phyloP scores from a whole-genome alignment of 2,329 filamentous ascomycete genomes.

The Plenodomus biglobosus region DNA sequence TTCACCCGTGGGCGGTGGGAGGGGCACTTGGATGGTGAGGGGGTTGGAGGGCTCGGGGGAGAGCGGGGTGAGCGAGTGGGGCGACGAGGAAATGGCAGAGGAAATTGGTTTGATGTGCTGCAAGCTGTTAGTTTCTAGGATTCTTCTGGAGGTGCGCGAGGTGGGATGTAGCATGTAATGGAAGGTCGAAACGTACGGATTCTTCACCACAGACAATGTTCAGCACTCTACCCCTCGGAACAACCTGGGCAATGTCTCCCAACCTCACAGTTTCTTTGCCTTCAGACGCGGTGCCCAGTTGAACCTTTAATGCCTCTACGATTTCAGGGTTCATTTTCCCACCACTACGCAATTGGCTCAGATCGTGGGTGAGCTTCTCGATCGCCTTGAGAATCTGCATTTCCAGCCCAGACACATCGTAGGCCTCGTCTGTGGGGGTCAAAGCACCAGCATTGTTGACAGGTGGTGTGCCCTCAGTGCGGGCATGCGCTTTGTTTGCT shows the following conservation, averaged over 20 bases:
- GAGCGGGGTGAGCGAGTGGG: constrained; percentile 55
- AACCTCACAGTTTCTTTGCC: constrained; percentile 56
- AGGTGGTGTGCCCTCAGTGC: constrained; percentile 39
- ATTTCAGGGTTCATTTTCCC: constrained; percentile 64
- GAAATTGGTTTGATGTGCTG: constrained; percentile 59
- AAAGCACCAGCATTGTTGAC: constrained; percentile 20
- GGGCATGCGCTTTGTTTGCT: constrained; percentile 46
- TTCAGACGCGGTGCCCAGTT: constrained; percentile 51
- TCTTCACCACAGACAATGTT: constrained; percentile 66
- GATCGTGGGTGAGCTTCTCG: constrained; percentile 60
- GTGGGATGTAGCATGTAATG: neutral
- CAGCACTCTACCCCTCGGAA: constrained; percentile 64
- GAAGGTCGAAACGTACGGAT: constrained; percentile 58
- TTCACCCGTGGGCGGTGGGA: constrained; percentile 61
- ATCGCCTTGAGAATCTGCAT: constrained; percentile 57
- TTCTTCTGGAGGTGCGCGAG: neutral
- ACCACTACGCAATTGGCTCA: constrained; percentile 63
- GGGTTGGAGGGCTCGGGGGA: constrained; percentile 53
- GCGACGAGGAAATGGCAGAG: constrained; percentile 55
- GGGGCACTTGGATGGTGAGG: constrained; percentile 56
- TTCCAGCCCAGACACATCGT: constrained; percentile 62
- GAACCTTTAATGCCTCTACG: constrained; percentile 63
- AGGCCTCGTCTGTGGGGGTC: constrained; percentile 56
- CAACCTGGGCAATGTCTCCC: constrained; percentile 66
- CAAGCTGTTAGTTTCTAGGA: constrained; percentile 3